Base-by-base conservation (phyloP, 2,329 filamentous ascomycete genomes). In the Penicillium griseofulvum region DNA sequence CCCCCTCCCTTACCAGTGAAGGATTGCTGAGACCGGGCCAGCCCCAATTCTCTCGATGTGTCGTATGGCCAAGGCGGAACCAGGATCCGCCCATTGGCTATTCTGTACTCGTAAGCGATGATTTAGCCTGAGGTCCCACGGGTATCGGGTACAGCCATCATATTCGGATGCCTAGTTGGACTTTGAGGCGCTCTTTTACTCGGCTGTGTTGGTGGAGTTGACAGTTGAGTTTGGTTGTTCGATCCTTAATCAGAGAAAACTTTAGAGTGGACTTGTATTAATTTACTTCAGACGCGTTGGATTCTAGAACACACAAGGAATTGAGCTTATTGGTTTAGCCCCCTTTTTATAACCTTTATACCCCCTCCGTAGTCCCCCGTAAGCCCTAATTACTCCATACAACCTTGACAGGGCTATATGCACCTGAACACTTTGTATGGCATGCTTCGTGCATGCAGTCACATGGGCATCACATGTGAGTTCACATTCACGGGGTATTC, bases 251-350 rank as follows among this genome's bases (percentile, higher is more conserved):
- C 12, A 28, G 6, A 49, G 7, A 10, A 49, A 31, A 38, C 17
- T 49, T 53, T 31, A 19, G 24, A 12, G 17, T 28, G 12, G 31
- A 17, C 33, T 19, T 10, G 29, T 12, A 7, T 54, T 54, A 50
- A 54, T 54, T 38, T 50, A 54, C 31, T 41, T 50, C 46, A 38
- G 37, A 49, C 45, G 28, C n/a, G 19, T 17, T 31, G 33, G n/a
- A 33, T 50, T 54, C 47, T 50, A 44, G 46, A 54, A 37, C 37
- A n/a, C 24, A n/a, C 26, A 26, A 28, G 45, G 19, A 28, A n/a
- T 2, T 34, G 14, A 9, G 14, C 22, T 16, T 38, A 29, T 34
- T 28, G 29, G n/a, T 11, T 42, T 10, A 28, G 28, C 28, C 17
- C 17, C 19, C 12, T 26, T 9, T 3, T 17, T 9, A 9, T 16